Base-by-base conservation (phyloP, 2,329 filamentous ascomycete genomes). In the Fusarium multiceps region DNA sequence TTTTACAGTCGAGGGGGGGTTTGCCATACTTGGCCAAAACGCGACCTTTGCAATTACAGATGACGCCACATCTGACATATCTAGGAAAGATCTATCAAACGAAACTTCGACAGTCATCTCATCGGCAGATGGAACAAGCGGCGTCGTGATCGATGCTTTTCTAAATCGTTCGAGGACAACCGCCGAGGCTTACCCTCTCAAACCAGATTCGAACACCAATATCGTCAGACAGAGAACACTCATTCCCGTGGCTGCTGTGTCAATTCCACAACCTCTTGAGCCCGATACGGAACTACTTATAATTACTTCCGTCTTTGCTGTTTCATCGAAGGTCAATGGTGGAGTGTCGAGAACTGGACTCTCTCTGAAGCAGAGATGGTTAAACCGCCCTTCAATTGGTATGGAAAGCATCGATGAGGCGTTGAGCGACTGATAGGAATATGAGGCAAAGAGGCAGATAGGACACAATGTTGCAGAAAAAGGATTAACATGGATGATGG, bases 161-260 rank as follows among this genome's bases (percentile, higher is more conserved):
- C 6, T 48, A 0, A 10, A 51, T 2, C 18, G 8, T 8, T 16
- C 30, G 0, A n/a, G 6, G 2, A 27, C 27, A 3, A 12, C 27
- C 2, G 20, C 37, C 3, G 67, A 63, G 6, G 69, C 23, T 10
- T 60, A 16, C 7, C 54, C 58, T 6, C 20, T 74, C 4, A 72
- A 71, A 11, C 71, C 71, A 1, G 71, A 74, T 27, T 53, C 71
- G 1, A 73, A 73, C 16, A 73, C 71, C 3, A 73, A 67, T 3
- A 9, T 73, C 0, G 55, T 68, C 4, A 37, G 62, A 6, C 71
- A 62, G 5, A 68, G 69, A 45, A 69, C 66, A 4, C 27, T 74
- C 0, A 72, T 73, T 8, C 71, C 71, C 2, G 55, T 50, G 3
- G 28, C n/a, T 10, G 32, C 51, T 18, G n/a, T 53, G 6, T 47